Percentiles rank a stretch among this genome's conserved stretches.
Evolutionary conservation across 805 yeast genomes (phyloP).

Genomic region (Priceomyces castillae): DNA sequence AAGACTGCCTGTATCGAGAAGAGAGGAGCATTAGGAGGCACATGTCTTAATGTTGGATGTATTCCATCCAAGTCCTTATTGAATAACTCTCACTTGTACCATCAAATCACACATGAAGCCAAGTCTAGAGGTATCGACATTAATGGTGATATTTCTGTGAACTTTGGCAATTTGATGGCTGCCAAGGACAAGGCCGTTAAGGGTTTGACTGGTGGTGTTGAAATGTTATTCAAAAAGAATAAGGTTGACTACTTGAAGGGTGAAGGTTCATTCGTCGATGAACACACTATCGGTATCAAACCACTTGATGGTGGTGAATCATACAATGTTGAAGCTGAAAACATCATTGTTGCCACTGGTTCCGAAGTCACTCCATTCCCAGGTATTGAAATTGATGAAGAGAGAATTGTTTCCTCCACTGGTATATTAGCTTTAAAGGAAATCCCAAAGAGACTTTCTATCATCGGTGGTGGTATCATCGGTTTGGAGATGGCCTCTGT

Average conservation of each 20-base stretch:
- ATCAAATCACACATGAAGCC: slow-evolving; percentile 83
- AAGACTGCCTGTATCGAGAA: slow-evolving; percentile 96
- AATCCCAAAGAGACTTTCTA: slow-evolving; percentile 86
- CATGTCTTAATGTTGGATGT: slow-evolving; percentile 98
- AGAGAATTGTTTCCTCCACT: slow-evolving; percentile 93
- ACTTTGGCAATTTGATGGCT: slow-evolving; percentile 77
- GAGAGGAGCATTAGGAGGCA: slow-evolving; percentile 96
- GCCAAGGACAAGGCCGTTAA: slow-evolving; percentile 90
- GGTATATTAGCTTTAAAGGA: slow-evolving; percentile 84
- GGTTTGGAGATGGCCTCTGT: slow-evolving; percentile 99
- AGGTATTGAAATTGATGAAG: slow-evolving; percentile 93
- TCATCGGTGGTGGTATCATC: slow-evolving; percentile 99
- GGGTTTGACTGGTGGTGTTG: slow-evolving; percentile 91
- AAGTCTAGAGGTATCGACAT: slow-evolving; percentile 88
- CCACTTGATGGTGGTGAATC: slow-evolving; percentile 82
- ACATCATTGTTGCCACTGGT: slow-evolving; percentile 95
- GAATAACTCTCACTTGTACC: slow-evolving; percentile 92
- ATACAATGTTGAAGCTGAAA: slow-evolving; percentile 67
- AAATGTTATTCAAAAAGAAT: slow-evolving; percentile 91
- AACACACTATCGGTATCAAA: slow-evolving; percentile 70
- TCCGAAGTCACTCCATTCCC: slow-evolving; percentile 99
- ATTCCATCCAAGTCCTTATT: slow-evolving; percentile 95
- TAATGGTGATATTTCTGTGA: slow-evolving; percentile 64
- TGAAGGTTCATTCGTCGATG: slow-evolving; percentile 81
- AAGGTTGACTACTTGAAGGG: slow-evolving; percentile 95